These are phyloP conservation scores for Leccinum incarnatum DNA, from an alignment of 768 basidiomycete species.

Conservation along the genomic window DNA sequence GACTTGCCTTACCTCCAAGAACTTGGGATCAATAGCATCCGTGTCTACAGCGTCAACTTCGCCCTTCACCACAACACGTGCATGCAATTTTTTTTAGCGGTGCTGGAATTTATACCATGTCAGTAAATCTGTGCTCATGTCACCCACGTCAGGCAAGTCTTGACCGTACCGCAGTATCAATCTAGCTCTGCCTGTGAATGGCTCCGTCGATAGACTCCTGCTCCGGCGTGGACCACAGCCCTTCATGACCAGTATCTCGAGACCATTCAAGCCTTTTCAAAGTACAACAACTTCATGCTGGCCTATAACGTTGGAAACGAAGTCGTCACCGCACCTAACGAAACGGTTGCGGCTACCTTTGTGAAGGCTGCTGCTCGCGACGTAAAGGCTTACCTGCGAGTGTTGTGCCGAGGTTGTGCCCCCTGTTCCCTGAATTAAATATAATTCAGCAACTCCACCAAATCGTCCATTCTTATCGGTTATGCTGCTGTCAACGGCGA, in stretches of 20 bases:
- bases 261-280: slow-evolving; percentile 76
- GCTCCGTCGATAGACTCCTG: slow-evolving; percentile 66
- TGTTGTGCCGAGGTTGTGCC: slow-evolving; percentile 6
- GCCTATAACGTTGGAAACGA: slow-evolving; percentile 93
- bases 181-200: slow-evolving; percentile 79
- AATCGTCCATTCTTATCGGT: slow-evolving; percentile 67
- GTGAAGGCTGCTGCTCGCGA: slow-evolving; percentile 93
- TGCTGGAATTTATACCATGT: slow-evolving; percentile 91
- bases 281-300: slow-evolving; percentile 80
- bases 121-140: slow-evolving; percentile 26
- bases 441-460: slow-evolving; percentile 52
- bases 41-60: slow-evolving; percentile 85
- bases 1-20: slow-evolving; percentile 77
- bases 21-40: slow-evolving; percentile 77
- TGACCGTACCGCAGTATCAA: slow-evolving; percentile 60
- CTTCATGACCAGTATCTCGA: slow-evolving; percentile 73
- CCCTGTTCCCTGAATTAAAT: neutral
- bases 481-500: slow-evolving; percentile 84
- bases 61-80: slow-evolving; percentile 82
- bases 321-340: slow-evolving; percentile 50
- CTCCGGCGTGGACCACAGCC: slow-evolving; percentile 78
- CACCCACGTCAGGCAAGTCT: neutral
- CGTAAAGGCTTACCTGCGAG: slow-evolving; percentile 78
- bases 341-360: slow-evolving; percentile 67
- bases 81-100: slow-evolving; percentile 67